Percentiles rank a stretch among this genome's conserved stretches.
phyloP scores from a whole-genome alignment of 306 rosid genomes.

The Clitoria ternatea region DNA sequence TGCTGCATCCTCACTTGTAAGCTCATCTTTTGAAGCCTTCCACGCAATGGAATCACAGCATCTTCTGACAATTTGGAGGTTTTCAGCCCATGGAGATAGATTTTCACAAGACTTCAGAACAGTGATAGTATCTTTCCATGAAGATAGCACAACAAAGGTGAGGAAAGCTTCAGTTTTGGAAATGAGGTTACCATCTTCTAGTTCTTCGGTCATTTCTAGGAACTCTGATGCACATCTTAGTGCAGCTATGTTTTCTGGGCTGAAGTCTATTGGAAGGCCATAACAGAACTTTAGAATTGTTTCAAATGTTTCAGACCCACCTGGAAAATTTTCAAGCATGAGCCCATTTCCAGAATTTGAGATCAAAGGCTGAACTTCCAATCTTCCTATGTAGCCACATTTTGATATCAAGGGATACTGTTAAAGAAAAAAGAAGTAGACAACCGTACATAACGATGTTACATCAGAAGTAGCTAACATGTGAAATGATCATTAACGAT shows the following conservation, averaged over 20 bases:
- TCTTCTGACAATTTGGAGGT: constrained; percentile 86
- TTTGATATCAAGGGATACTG: constrained; percentile 82
- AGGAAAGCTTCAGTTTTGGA: constrained; percentile 89
- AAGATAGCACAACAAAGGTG: constrained; percentile 80
- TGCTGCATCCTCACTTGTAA: constrained; percentile 27
- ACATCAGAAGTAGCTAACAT: constrained; percentile 27
- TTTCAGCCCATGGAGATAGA: constrained; percentile 91
- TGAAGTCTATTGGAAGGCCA: constrained; percentile 75
- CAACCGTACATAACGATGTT: constrained; percentile 33
- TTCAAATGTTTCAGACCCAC: constrained; percentile 73
- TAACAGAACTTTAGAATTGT: constrained; percentile 77
- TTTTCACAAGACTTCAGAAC: constrained; percentile 75
- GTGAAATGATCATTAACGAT: constrained; percentile 18
- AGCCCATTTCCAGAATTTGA: constrained; percentile 44
- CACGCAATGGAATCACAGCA: constrained; percentile 93
- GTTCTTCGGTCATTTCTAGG: constrained; percentile 90
- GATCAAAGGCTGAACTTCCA: constrained; percentile 52
- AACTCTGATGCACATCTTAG: constrained; percentile 91
- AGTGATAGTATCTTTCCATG: constrained; percentile 81
- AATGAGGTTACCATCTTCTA: constrained; percentile 77
- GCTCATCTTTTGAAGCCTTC: constrained; percentile 66
- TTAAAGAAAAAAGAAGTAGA: constrained; percentile 35
- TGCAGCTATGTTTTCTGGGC: constrained; percentile 62
- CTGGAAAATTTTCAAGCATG: constrained; percentile 84
- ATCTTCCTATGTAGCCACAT: constrained; percentile 74